Evolutionary conservation across 805 yeast genomes (phyloP), one percentile per base, ranked within the genome.

Genomic region (Metschnikowia dekortorum): DNA sequence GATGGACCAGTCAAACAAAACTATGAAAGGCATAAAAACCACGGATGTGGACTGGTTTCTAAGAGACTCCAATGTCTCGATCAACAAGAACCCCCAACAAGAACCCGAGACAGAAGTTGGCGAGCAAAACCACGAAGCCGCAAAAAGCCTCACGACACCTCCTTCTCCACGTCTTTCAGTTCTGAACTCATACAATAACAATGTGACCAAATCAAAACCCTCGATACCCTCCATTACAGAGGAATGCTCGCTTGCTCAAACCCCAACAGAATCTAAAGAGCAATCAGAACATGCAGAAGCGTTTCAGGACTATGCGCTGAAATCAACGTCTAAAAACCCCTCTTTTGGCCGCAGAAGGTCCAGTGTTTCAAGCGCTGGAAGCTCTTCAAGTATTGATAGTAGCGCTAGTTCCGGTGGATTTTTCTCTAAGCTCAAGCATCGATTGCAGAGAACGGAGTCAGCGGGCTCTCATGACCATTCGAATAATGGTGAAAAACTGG

Each of bases 1-100:
- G 22, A 10, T 51, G 42, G 57, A 56, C 31, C 54, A 54, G 41
- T 44, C 57, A n/a, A 53, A 47, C 26, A 47, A 47, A 39, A 46
- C 44, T 3, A 44, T 53, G 10, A 48, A 51, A 41, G 77, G 74
- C 5, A 70, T 76, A 32, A 63, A 68, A 32, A 70, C 68, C 47
- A 64, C 65, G 26, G 82, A 79, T 51, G 74, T 79, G 22, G 80
- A 77, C 57, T 79, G 83, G 83, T 71, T 79, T 50, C 64, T 79
- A 18, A 64, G 82, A 51, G 76, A 71, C 52, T 51, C 69, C 28
- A 55, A 58, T 11, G 51, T 48, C 22, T 37, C 46, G 11, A 9
- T 26, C 18, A 46, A 29, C 16, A 48, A 45, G 18, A 37, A 10
- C 30, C 41, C 47, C 18, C 30, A 30, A n/a, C 33, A 30, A 22